Base-by-base conservation (phyloP, 345 rosid species). In the Noccaea bulbosa region DNA sequence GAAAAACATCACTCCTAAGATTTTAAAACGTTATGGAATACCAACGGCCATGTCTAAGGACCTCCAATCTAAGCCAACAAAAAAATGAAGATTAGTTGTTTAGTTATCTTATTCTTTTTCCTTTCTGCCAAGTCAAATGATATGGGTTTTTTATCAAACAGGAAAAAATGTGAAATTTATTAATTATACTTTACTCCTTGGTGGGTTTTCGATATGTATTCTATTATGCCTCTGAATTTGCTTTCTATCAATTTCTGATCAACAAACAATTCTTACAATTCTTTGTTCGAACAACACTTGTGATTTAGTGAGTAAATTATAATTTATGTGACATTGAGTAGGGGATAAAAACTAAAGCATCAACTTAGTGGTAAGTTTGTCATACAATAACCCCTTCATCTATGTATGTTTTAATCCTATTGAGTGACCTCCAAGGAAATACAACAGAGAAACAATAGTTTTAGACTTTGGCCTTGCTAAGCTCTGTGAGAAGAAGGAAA, bases 21-120 rank as follows among this genome's bases (percentile, higher is more conserved):
- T 91, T 67, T 66, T 91, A 68, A 74, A 82, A 74, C 86, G 79
- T 40, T 90, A 87, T 38, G 79, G 86, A 76, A 84, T 91, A 78
- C 85, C 87, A 17, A 76, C 82, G 0, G 81, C 81, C 10, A 67
- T 75, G 83, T 88, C 90, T 11, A 40, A 59, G 11, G 94, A 84
- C 72, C 90, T 88, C 40, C 35, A 12, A 17, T 37, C 30, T 24
- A 24, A 24, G 27, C 27, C 4, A 24, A 3, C 2, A 24, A 24
- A 24, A 24, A 24, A 12, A 11, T 5, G n/a, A 11, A 49, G 7
- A 22, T 49, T n/a, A 20, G 33, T 49, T 49, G 54, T 22, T 22
- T 20, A n/a, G 4, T 20, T 20, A n/a, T n/a, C n/a, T n/a, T n/a
- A n/a, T n/a, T 22, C n/a, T 32, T 32, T 4, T 33, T 33, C 35